These are phyloP conservation scores for Lablab purpureus DNA, from an alignment of 306 rosid genomes.

Conservation along the genomic window DNA sequence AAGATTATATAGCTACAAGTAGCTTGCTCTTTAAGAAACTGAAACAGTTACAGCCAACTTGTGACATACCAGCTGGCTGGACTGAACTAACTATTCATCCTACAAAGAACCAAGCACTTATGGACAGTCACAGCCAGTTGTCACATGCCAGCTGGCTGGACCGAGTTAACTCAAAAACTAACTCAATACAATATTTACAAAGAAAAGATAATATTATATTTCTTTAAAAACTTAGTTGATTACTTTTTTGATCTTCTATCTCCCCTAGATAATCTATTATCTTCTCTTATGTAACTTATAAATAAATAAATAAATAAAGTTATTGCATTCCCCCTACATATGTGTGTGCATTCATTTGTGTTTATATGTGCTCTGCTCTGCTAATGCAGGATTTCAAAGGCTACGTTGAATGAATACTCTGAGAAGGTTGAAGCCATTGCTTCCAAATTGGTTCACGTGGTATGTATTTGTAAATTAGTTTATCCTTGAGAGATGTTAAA, in stretches of 20 bases:
- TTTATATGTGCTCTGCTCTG: conserved; percentile 31
- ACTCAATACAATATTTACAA: no score
- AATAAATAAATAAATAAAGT: neutral
- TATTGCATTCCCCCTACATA: conserved; percentile 23
- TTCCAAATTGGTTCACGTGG: conserved; percentile 63
- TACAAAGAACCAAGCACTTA: no score
- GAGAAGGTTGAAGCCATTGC: conserved; percentile 89
- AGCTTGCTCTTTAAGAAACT: no score
- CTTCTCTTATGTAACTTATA: neutral
- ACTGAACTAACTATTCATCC: no score
- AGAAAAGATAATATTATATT: neutral
- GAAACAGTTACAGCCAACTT: no score
- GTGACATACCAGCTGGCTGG: no score
- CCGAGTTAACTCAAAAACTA: no score
- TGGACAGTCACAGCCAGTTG: no score
- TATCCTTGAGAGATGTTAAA: conserved; percentile 33
- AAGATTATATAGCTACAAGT: no score
- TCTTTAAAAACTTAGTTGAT: neutral
- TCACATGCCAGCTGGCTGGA: no score
- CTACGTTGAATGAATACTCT: conserved; percentile 72
- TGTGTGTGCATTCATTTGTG: conserved; percentile 16
- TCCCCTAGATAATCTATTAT: conserved; percentile 15
- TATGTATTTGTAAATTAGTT: conserved; percentile 46
- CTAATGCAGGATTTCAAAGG: conserved; percentile 79
- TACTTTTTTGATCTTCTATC: conserved; percentile 28